Evolutionary conservation across 495 filamentous ascomycete species (phyloP), one percentile per base, ranked within the genome.

Genomic region (Chlorociboria aeruginascens): DNA sequence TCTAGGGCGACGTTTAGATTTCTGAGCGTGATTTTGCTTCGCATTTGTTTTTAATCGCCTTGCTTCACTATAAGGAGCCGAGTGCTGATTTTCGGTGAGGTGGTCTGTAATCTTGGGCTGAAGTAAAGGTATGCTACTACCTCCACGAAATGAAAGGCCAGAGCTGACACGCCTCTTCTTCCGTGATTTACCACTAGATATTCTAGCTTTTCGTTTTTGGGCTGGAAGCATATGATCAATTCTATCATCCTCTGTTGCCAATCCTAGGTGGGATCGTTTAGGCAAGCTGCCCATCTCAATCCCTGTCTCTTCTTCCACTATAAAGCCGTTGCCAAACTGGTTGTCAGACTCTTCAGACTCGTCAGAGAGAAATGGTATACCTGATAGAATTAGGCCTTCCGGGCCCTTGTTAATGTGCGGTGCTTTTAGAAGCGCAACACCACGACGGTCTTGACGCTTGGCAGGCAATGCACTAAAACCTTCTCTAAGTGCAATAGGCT

Each of bases 171-270:
- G 46, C 57, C 45, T 56, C 61, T 53, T 67, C 66, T 34, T 45
- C 50, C 46, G 48, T 57, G 45, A 49, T 52, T 36, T 45, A 48
- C 40, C 1, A 40, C 30, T 33, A 51, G 47, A 31, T 29, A 14
- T 16, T 43, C 57, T 29, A 52, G 43, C 9, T 20, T 56, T 43
- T 32, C 63, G 65, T 57, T 69, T 72, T 17, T 50, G 54, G 9
- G 64, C 54, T 7, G 68, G 65, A 8, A 74, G 59, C 75, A 79
- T 79, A 46, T 53, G 55, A 55, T 80, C 76, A 33, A 79, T 69
- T 16, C 51, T 54, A 44, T 78, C 66, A 61, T 74, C 75, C 63
- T 74, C 70, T 38, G 72, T 58, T 16, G 70, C 65, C 34, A 67
- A 68, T 47, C 58, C 56, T n/a, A 41, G 16, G 1, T 36, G 43